These are phyloP conservation scores for Psophocarpus tetragonolobus DNA, from an alignment of 306 rosid genomes.

Conservation along the genomic window DNA sequence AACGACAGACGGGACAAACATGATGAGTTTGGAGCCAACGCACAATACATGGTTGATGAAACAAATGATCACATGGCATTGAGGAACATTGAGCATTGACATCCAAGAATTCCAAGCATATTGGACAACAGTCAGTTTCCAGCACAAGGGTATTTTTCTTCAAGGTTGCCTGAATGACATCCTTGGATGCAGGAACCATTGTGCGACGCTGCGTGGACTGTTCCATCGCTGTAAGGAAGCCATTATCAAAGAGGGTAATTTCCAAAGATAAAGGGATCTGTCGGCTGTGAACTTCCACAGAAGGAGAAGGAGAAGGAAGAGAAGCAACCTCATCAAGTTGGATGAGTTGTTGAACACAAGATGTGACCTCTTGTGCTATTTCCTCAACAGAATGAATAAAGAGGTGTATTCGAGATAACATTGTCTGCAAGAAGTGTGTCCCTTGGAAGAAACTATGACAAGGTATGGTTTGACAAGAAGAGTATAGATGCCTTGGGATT, in stretches of 20 bases:
- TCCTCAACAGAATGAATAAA: background rate
- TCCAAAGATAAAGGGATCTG: background rate
- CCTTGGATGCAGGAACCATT: no score
- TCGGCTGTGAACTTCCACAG: background rate
- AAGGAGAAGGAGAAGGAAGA: background rate
- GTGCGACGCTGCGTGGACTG: background rate
- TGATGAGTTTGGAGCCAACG: no score
- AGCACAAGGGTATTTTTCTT: no score
- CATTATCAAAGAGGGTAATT: background rate
- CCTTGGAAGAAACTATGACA: background rate
- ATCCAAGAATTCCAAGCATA: background rate
- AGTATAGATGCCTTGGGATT: background rate
- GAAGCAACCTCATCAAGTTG: background rate
- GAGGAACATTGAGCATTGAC: no score
- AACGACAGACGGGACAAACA: no score
- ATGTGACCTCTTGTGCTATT: background rate
- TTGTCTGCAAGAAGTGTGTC: background rate
- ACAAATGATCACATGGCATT: background rate
- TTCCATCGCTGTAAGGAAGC: background rate
- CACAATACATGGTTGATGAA: no score
- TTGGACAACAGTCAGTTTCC: background rate
- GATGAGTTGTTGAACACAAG: background rate
- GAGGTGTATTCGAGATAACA: background rate
- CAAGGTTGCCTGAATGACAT: no score
- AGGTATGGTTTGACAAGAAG: background rate